Conservation (phyloP, 257 asterid genomes). For the Orobanche coerulescens region DNA sequence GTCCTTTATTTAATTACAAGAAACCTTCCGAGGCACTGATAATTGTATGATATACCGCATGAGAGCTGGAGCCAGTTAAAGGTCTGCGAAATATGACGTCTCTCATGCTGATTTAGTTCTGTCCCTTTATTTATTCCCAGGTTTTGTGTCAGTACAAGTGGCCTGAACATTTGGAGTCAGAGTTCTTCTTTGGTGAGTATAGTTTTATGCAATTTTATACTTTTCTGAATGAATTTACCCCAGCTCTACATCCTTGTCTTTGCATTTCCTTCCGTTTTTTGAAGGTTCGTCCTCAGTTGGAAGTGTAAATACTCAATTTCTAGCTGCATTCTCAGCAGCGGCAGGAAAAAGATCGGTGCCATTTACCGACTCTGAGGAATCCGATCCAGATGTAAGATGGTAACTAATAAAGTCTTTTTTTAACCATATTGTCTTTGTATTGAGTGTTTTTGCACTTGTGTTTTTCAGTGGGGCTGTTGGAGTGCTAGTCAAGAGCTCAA, state of each 20-base stretch:
- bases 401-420: constrained; percentile 5
- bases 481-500: constrained; percentile 73
- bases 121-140: constrained; percentile 32
- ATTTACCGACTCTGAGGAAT: constrained; percentile 69
- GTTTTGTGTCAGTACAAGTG: constrained; percentile 70
- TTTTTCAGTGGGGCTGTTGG: constrained; percentile 94
- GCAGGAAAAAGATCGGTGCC: constrained; percentile 69
- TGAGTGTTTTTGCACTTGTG: constrained; percentile 21
- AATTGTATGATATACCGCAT: constrained; percentile 2
- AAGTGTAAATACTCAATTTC: constrained; percentile 58
- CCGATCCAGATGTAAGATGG: constrained; percentile 78
- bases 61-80: constrained; percentile 6
- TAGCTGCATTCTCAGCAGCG: constrained; percentile 94
- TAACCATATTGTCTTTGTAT: constrained; percentile 16
- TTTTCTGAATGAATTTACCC: not conserved
- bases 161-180: constrained; percentile 87
- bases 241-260: constrained; percentile 10
- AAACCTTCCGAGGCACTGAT: not conserved
- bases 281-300: constrained; percentile 87
- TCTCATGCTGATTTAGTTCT: constrained; percentile 22
- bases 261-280: constrained; percentile 10
- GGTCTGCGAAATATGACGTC: constrained; percentile 14
- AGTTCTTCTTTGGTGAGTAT: constrained; percentile 63
- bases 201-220: constrained; percentile 7
- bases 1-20: not conserved